These are phyloP conservation scores for Myriosclerotinia duriaeana DNA, from an alignment of 2,329 filamentous ascomycete genomes.

Conservation along the genomic window DNA sequence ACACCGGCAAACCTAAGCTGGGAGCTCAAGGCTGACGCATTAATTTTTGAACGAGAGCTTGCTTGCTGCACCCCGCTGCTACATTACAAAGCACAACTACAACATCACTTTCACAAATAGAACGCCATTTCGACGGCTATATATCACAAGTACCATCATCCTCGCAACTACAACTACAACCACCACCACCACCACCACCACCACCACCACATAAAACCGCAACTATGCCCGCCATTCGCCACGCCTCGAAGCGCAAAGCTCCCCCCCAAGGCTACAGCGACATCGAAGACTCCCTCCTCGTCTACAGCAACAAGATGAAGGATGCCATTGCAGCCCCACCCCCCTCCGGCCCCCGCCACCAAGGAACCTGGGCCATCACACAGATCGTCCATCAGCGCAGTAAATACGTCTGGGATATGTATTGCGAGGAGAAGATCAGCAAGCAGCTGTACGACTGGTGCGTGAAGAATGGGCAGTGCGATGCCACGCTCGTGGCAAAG, in stretches of 20 bases:
- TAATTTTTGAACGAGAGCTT: constrained; percentile 12
- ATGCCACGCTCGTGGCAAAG: constrained; percentile 94
- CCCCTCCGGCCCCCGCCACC: constrained; percentile 77
- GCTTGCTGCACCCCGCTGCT: constrained; percentile 18
- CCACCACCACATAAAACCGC: neutral
- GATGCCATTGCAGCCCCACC: constrained; percentile 88
- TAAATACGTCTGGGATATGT: constrained; percentile 94
- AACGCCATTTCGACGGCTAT: too few relatives aligned
- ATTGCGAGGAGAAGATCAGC: constrained; percentile 94
- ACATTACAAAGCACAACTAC: neutral
- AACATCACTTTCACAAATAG: neutral
- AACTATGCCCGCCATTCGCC: constrained; percentile 74
- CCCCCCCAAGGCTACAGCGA: constrained; percentile 85
- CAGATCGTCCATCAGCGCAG: constrained; percentile 92
- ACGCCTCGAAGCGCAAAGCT: constrained; percentile 73
- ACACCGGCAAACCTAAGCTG: constrained; percentile 3
- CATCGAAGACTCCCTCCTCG: constrained; percentile 81
- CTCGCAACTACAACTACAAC: too few relatives aligned
- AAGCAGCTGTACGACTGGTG: constrained; percentile 93
- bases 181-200: too few relatives aligned
- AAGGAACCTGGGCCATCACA: constrained; percentile 95
- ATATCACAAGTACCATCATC: too few relatives aligned
- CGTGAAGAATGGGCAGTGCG: constrained; percentile 93
- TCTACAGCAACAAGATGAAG: constrained; percentile 90
- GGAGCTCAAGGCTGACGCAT: constrained; percentile 26